Evolutionary conservation across 371 early-diverging fungal species (phyloP).

Genomic region (Amoeboaphelidium protococcarum): DNA sequence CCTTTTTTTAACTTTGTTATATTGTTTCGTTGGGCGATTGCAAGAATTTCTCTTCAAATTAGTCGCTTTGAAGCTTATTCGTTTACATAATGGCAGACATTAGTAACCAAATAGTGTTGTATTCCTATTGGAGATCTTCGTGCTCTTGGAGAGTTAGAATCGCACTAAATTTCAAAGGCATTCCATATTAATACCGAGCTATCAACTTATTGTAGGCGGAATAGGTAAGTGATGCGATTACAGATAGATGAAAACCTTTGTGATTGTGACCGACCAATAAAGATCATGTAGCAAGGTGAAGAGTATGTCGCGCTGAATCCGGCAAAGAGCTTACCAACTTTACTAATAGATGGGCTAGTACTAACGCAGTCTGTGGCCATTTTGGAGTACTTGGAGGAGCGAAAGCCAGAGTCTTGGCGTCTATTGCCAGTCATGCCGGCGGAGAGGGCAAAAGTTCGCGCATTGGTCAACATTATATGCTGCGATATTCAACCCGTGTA

Average conservation of each 20-base stretch:
- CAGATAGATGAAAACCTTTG: no score
- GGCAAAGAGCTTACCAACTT: conserved; percentile 32
- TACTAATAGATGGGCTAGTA: conserved; percentile 23
- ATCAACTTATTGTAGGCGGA: conserved; percentile 40
- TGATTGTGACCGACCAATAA: no score
- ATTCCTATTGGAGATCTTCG: conserved; percentile 44
- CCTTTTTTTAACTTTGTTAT: no score
- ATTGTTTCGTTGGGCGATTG: no score
- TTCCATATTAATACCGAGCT: conserved; percentile 27
- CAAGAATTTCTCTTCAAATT: no score
- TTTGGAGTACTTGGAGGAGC: conserved; percentile 63
- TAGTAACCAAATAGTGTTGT: no score
- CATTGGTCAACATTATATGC: conserved; percentile 34
- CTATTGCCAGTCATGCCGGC: neutral
- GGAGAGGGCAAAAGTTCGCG: conserved; percentile 22
- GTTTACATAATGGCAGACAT: no score
- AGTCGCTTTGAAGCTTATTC: no score
- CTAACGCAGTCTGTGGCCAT: conserved; percentile 51
- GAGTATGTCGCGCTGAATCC: conserved; percentile 36
- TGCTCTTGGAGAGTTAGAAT: conserved; percentile 51
- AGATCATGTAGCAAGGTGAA: conserved; percentile 18
- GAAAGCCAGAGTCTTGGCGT: conserved; percentile 19
- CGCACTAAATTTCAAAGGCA: conserved; percentile 38
- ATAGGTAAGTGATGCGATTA: no score
- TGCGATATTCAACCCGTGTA: conserved; percentile 72